These are phyloP conservation scores for Pseudoscleropodium purum DNA, from an alignment of 225 moss, liverwort and hornwort species.

Conservation along the genomic window DNA sequence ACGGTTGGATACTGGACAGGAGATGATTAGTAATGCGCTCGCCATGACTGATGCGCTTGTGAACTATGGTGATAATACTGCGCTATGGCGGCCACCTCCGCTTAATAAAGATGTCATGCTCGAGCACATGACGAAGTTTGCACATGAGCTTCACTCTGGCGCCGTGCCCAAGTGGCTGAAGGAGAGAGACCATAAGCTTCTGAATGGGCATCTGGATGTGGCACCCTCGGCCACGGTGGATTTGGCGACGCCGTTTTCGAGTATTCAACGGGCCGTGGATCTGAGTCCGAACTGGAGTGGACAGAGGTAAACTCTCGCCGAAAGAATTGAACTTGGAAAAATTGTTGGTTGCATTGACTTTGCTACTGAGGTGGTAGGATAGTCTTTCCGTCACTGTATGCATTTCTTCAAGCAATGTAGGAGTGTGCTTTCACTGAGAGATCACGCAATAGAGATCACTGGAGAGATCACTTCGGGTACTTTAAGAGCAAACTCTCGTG, in stretches of 20 bases:
- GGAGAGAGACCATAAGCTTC: constrained; percentile 1
- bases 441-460: background rate
- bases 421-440: background rate
- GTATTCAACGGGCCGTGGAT: constrained; percentile 43
- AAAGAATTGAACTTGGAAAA: background rate
- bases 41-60: constrained; percentile 49
- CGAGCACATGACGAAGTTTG: background rate
- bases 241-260: constrained; percentile 18
- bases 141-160: background rate
- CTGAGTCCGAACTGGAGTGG: constrained; percentile 30
- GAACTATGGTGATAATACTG: constrained; percentile 28
- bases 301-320: constrained; percentile 2
- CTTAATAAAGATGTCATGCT: constrained; percentile 31
- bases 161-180: constrained; percentile 30
- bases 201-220: constrained; percentile 15
- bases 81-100: constrained; percentile 43
- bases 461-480: background rate
- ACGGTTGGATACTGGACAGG: constrained; percentile 9
- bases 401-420: background rate
- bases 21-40: constrained; percentile 37
- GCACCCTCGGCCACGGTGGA: constrained; percentile 32
- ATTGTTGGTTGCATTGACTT: background rate
- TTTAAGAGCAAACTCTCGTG: background rate
- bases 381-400: background rate
- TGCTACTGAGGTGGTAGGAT: background rate